Conservation (phyloP, 345 rosid species). For the Populus simonii region DNA sequence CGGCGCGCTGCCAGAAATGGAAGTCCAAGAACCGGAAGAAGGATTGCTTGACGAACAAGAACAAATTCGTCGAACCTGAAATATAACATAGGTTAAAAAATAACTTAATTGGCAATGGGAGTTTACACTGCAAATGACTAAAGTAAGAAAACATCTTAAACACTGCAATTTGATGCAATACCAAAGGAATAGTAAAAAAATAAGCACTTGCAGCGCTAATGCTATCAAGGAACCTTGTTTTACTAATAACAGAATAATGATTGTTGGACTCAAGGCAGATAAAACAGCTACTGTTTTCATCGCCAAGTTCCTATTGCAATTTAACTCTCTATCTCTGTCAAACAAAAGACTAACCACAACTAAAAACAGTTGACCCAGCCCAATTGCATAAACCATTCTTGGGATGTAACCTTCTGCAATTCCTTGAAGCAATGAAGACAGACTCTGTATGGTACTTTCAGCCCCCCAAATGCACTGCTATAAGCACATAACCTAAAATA, state of each 20-base stretch:
- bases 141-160: neutral
- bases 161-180: neutral
- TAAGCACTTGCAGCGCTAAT: conserved; percentile 69
- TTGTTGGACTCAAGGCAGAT: conserved; percentile 74
- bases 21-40: conserved; percentile 77
- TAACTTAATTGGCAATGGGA: neutral
- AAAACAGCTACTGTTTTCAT: conserved; percentile 47
- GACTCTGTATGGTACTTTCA: conserved; percentile 44
- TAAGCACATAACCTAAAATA: conserved; percentile 55
- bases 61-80: conserved; percentile 90
- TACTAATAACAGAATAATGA: conserved; percentile 69
- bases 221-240: conserved; percentile 80
- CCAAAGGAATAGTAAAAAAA: conserved; percentile 5
- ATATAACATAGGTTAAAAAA: conserved; percentile 5
- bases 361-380: conserved; percentile 55
- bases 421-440: conserved; percentile 38
- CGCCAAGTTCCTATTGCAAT: conserved; percentile 26
- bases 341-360: conserved; percentile 36
- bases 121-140: neutral
- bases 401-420: conserved; percentile 53
- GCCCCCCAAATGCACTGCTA: conserved; percentile 67
- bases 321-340: conserved; percentile 21
- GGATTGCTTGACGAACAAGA: conserved; percentile 83
- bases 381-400: conserved; percentile 47
- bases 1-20: conserved; percentile 47